Conservation (phyloP, 2,329 filamentous ascomycete species). For the Stemphylium vesicarium region DNA sequence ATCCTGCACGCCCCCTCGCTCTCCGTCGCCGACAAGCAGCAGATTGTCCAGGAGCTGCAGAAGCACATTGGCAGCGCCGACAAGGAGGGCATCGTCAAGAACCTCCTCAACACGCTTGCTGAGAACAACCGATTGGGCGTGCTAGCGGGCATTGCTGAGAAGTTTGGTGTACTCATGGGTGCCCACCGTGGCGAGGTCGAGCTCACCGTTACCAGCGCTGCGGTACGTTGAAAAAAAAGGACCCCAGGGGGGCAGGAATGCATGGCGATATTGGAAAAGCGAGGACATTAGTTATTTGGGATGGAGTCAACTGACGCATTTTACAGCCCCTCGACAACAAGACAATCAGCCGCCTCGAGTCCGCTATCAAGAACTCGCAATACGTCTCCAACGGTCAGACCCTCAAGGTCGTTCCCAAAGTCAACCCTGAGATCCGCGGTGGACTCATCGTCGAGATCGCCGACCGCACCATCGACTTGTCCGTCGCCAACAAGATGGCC, state of each 20-base stretch:
- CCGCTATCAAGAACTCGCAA: slow-evolving; percentile 84
- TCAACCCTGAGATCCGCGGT: slow-evolving; percentile 93
- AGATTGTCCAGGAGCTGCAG: slow-evolving; percentile 85
- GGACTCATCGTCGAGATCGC: slow-evolving; percentile 95
- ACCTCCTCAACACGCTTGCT: slow-evolving; percentile 88
- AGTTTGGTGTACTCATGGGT: slow-evolving; percentile 87
- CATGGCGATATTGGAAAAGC: background rate
- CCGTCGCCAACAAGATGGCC: slow-evolving; percentile 90
- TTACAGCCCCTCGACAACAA: slow-evolving; percentile 81
- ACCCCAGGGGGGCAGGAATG: too few species aligned
- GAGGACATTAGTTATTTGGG: background rate
- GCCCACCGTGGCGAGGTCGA: slow-evolving; percentile 93
- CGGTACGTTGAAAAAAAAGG: slow-evolving; percentile 63
- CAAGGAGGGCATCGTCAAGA: slow-evolving; percentile 84
- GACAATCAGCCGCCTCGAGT: slow-evolving; percentile 84
- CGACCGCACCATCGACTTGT: slow-evolving; percentile 97
- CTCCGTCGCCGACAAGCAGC: slow-evolving; percentile 76
- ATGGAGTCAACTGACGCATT: slow-evolving; percentile 16
- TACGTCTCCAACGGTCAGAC: slow-evolving; percentile 93
- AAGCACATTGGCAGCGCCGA: slow-evolving; percentile 75
- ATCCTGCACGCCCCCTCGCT: slow-evolving; percentile 86
- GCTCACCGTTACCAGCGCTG: slow-evolving; percentile 86
- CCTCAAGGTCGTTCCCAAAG: slow-evolving; percentile 94
- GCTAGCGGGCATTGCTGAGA: slow-evolving; percentile 80
- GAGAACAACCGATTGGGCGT: slow-evolving; percentile 94